phyloP scores from a whole-genome alignment of 495 filamentous ascomycete genomes.

The Aspergillus mulundensis region DNA sequence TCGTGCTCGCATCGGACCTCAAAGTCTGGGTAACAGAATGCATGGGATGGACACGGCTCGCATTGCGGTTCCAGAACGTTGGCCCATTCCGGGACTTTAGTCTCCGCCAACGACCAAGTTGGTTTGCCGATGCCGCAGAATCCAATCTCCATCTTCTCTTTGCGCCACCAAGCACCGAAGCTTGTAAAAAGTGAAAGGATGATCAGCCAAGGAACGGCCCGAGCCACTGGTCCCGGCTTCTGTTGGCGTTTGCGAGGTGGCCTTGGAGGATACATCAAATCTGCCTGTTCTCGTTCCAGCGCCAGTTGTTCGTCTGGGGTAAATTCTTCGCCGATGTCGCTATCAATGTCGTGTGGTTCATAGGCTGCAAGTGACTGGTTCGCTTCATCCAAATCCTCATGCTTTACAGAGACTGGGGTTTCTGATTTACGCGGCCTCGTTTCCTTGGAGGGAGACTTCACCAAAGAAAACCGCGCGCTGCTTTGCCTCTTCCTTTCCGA shows the following conservation, averaged over 20 bases:
- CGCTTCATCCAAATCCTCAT: conserved; percentile 34
- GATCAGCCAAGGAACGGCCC: conserved; percentile 61
- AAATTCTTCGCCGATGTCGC: conserved; percentile 80
- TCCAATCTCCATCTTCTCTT: conserved; percentile 90
- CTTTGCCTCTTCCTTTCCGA: conserved; percentile 50
- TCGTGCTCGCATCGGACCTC: conserved; percentile 77
- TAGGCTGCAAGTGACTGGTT: conserved; percentile 31
- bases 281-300: conserved; percentile 56
- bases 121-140: conserved; percentile 85
- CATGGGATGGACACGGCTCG: conserved; percentile 88
- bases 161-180: conserved; percentile 79
- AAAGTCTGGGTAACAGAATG: conserved; percentile 77
- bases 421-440: conserved; percentile 36
- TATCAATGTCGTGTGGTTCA: conserved; percentile 30
- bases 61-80: conserved; percentile 71
- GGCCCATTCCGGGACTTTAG: conserved; percentile 62
- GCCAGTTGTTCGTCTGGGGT: conserved; percentile 85
- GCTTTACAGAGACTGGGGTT: conserved; percentile 31
- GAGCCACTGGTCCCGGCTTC: conserved; percentile 33
- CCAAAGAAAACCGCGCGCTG: conserved; percentile 35
- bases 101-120: conserved; percentile 49
- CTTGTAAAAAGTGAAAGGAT: conserved; percentile 61
- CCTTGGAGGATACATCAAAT: conserved; percentile 20
- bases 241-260: conserved; percentile 32
- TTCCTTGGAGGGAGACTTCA: conserved; percentile 30